Evolutionary conservation across 371 early-diverging fungal genomes (phyloP).

Genomic region (Mortierella polycephala): DNA sequence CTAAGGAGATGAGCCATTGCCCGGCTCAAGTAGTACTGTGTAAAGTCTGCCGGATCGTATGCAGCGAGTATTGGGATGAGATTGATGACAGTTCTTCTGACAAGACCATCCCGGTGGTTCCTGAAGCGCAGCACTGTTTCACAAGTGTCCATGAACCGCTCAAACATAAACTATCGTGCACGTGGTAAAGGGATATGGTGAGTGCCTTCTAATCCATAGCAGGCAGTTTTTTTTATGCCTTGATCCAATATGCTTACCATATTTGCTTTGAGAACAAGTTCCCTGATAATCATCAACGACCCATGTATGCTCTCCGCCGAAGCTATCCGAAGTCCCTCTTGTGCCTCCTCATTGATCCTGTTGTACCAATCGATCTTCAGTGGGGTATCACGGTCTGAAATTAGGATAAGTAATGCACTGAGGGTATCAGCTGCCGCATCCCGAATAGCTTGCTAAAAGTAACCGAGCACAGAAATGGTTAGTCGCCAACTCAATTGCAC

Average conservation of each 20-base stretch:
- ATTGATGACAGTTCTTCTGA: slow-evolving; percentile 88
- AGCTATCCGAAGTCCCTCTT: slow-evolving; percentile 76
- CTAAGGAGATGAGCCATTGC: slow-evolving; percentile 82
- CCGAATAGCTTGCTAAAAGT: slow-evolving; percentile 61
- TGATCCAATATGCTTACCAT: slow-evolving; percentile 56
- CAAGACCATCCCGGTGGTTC: slow-evolving; percentile 83
- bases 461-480: background rate
- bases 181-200: background rate
- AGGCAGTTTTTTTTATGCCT: background rate
- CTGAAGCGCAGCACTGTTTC: slow-evolving; percentile 81
- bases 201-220: background rate
- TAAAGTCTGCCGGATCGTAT: slow-evolving; percentile 85
- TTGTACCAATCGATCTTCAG: slow-evolving; percentile 77
- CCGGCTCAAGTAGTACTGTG: slow-evolving; percentile 73
- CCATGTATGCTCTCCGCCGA: slow-evolving; percentile 90
- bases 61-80: slow-evolving; percentile 86
- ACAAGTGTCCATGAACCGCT: slow-evolving; percentile 81
- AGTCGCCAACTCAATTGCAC: background rate
- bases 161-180: slow-evolving; percentile 74
- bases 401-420: slow-evolving; percentile 83
- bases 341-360: slow-evolving; percentile 85
- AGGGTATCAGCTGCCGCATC: slow-evolving; percentile 91
- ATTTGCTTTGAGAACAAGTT: slow-evolving; percentile 83
- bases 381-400: slow-evolving; percentile 82
- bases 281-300: slow-evolving; percentile 83